Conservation (phyloP, 345 rosid genomes). For the Erodium maritimum region DNA sequence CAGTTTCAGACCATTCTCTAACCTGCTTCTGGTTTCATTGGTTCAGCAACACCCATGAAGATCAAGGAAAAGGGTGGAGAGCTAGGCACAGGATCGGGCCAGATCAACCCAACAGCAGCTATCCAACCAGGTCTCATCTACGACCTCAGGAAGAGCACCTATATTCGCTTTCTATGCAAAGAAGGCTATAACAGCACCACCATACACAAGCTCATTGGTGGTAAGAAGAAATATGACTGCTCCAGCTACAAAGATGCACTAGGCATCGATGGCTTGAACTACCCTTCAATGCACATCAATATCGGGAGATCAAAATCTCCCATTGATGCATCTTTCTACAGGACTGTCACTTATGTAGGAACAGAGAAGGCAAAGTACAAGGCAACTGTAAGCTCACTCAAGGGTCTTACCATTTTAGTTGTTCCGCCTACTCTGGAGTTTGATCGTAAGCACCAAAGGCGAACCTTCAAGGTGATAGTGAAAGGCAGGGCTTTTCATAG, state of each 20-base stretch:
- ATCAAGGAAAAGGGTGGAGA: conserved; percentile 31
- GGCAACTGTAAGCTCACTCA: conserved; percentile 36
- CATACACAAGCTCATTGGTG: conserved; percentile 39
- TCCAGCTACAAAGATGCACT: conserved; percentile 27
- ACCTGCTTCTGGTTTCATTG: background rate
- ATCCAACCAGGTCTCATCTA: conserved; percentile 63
- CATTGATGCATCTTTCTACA: conserved; percentile 40
- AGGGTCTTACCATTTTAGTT: conserved; percentile 36
- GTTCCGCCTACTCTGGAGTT: conserved; percentile 40
- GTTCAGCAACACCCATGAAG: conserved; percentile 56
- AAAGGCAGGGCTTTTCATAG: conserved; percentile 24
- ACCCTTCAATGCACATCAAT: conserved; percentile 69
- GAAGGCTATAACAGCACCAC: conserved; percentile 57
- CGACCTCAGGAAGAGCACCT: conserved; percentile 35
- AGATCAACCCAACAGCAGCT: conserved; percentile 61
- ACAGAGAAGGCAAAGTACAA: conserved; percentile 29
- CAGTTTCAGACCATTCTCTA: background rate
- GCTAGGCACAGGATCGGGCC: conserved; percentile 66
- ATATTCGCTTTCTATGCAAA: conserved; percentile 59
- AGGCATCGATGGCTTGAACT: conserved; percentile 74
- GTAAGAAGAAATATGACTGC: conserved; percentile 35
- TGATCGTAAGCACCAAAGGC: conserved; percentile 15
- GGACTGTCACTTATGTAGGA: conserved; percentile 56
- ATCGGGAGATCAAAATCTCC: conserved; percentile 11
- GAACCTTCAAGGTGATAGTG: conserved; percentile 40